phyloP scores from a whole-genome alignment of 2,329 filamentous ascomycete species.

The Gnomoniopsis smithogilvyi region DNA sequence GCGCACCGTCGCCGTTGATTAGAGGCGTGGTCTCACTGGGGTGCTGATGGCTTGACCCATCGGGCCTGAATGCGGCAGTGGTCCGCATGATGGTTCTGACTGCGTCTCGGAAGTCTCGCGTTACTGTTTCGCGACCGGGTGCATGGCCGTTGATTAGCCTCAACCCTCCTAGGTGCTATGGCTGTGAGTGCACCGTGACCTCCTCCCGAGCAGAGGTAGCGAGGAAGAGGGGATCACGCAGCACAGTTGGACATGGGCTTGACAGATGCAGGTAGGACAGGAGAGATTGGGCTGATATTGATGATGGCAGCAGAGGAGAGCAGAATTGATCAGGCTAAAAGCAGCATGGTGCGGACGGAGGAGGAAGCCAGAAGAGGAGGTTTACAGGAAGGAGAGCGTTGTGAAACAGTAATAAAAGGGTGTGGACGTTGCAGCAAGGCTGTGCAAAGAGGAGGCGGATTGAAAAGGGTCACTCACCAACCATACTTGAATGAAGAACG shows the following conservation, averaged over 20 bases:
- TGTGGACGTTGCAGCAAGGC: not conserved
- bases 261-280: not conserved
- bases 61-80: not conserved
- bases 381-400: not conserved
- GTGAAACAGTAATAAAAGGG: not conserved
- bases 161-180: not conserved
- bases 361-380: not conserved
- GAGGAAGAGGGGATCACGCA: not conserved
- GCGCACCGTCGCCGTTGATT: slow-evolving; percentile 25
- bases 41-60: not conserved
- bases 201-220: not conserved
- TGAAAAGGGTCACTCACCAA: slow-evolving; percentile 13
- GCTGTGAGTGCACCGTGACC: not conserved
- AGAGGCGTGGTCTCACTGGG: slow-evolving; percentile 39
- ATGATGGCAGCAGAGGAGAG: not conserved
- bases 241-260: not conserved
- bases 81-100: slow-evolving; percentile 11
- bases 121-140: slow-evolving; percentile 13
- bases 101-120: slow-evolving; percentile 12
- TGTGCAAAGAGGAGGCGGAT: not conserved
- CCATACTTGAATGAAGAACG: slow-evolving; percentile 8
- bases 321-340: not conserved
- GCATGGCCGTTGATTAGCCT: slow-evolving; percentile 11
- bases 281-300: not conserved
- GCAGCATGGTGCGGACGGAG: not conserved